Evolutionary conservation across 139 green algal species (phyloP).

Genomic region (Auxenochlorella protothecoides): DNA sequence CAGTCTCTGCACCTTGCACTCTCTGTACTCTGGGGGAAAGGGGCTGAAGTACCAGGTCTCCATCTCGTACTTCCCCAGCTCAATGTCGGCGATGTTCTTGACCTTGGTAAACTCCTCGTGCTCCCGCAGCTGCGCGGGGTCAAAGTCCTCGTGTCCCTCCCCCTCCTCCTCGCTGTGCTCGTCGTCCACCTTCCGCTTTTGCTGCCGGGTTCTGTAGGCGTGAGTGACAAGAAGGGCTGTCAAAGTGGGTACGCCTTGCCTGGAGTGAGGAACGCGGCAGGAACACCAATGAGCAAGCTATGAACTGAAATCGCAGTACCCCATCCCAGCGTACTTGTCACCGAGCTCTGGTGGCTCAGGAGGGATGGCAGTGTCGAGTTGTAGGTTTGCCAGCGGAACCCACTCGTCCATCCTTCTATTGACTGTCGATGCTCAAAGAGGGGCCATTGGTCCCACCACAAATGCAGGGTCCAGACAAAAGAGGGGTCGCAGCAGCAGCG

Average conservation of each 20-base stretch:
- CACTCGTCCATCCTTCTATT: conserved; percentile 97
- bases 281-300: too few species aligned
- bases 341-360: conserved; percentile 18
- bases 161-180: conserved; percentile 59
- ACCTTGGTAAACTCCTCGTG: conserved; percentile 99
- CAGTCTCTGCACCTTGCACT: conserved; percentile 45
- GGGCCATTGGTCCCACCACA: conserved; percentile 29
- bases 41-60: conserved; percentile 99
- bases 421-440: conserved; percentile 23
- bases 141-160: conserved; percentile 78
- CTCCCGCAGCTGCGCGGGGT: conserved; percentile 72
- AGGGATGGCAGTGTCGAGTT: conserved; percentile 54
- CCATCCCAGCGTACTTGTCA: not conserved
- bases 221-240: too few species aligned
- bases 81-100: conserved; percentile 92
- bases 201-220: conserved; percentile 7
- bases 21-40: conserved; percentile 80
- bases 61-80: conserved; percentile 88
- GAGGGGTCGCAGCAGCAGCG: too few species aligned
- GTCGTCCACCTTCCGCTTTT: conserved; percentile 55
- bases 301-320: too few species aligned
- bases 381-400: conserved; percentile 68
- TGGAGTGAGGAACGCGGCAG: too few species aligned
- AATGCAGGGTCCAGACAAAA: conserved; percentile 50
- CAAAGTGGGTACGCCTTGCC: too few species aligned